These are phyloP conservation scores for Entoloma clypeatum DNA, from an alignment of 1,284 basidiomycete genomes.

Conservation along the genomic window DNA sequence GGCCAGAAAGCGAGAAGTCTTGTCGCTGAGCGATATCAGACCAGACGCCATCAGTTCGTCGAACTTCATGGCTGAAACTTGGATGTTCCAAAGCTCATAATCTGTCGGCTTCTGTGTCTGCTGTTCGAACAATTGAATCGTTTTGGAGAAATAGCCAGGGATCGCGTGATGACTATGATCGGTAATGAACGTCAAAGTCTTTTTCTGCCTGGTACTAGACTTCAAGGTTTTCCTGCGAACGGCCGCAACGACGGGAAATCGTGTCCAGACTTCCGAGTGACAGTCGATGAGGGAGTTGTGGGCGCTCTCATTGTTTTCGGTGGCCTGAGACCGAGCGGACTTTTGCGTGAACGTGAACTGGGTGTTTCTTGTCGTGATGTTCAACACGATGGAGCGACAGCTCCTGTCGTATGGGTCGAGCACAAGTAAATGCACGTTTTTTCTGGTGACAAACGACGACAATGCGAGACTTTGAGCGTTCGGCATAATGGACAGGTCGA, in stretches of 20 bases:
- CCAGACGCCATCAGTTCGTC: conserved; percentile 9
- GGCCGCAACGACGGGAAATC: conserved; percentile 57
- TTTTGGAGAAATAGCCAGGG: conserved; percentile 39
- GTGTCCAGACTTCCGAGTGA: conserved; percentile 58
- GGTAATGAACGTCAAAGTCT: conserved; percentile 44
- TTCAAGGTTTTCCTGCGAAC: conserved; percentile 46
- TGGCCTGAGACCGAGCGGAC: conserved; percentile 20
- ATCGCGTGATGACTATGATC: conserved; percentile 32
- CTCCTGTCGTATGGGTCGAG: conserved; percentile 30
- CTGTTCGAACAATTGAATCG: conserved; percentile 45
- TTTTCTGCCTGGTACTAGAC: conserved; percentile 26
- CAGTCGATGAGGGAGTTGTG: conserved; percentile 56
- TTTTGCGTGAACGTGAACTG: conserved; percentile 51
- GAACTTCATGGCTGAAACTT: conserved; percentile 23
- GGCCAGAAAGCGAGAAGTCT: conserved; percentile 38
- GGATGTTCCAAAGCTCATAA: conserved; percentile 35
- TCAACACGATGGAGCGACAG: conserved; percentile 41
- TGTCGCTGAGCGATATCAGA: conserved; percentile 11
- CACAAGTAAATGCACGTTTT: conserved; percentile 39
- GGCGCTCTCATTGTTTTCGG: conserved; percentile 21
- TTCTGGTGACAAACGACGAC: conserved; percentile 43
- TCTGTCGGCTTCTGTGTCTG: conserved; percentile 50
- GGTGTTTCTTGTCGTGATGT: conserved; percentile 51
- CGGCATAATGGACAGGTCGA: conserved; percentile 31
- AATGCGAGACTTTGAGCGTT: conserved; percentile 26